phyloP scores from a whole-genome alignment of 805 yeast species.

The Metschnikowia dekortorum region DNA sequence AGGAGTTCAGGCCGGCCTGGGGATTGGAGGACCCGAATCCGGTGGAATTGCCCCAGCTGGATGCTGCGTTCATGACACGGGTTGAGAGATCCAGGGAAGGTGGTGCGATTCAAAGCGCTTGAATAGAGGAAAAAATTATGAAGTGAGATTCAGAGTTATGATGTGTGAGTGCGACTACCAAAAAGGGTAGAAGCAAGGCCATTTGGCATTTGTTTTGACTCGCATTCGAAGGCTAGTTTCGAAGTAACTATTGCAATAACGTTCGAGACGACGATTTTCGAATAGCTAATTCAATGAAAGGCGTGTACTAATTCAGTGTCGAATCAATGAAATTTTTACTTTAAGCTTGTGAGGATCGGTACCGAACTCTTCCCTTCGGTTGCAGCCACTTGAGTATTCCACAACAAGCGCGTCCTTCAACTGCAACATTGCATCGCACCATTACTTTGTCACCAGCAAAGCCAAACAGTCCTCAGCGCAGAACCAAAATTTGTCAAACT shows the following conservation, averaged over 20 bases:
- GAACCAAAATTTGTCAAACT: slow-evolving; percentile 45
- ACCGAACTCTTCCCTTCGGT: background rate
- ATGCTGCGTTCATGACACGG: slow-evolving; percentile 11
- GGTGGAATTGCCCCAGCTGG: slow-evolving; percentile 14
- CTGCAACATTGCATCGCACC: background rate
- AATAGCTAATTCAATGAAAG: no score
- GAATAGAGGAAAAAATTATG: slow-evolving; percentile 1
- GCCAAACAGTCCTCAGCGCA: slow-evolving; percentile 25
- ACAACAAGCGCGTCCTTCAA: background rate
- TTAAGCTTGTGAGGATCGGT: background rate
- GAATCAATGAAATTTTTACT: background rate
- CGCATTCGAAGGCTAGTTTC: no score
- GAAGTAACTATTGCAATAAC: no score
- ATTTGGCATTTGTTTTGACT: background rate
- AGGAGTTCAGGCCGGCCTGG: background rate
- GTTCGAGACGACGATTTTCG: no score
- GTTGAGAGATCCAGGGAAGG: background rate
- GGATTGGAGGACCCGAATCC: slow-evolving; percentile 10
- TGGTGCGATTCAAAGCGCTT: background rate
- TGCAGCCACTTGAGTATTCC: background rate
- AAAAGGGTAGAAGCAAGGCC: background rate
- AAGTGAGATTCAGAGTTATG: background rate
- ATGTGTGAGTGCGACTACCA: background rate
- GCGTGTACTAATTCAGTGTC: background rate
- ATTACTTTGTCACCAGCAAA: slow-evolving; percentile 4